These are phyloP conservation scores for Penstemon newberryi DNA, from an alignment of 257 asterid genomes.

Conservation along the genomic window DNA sequence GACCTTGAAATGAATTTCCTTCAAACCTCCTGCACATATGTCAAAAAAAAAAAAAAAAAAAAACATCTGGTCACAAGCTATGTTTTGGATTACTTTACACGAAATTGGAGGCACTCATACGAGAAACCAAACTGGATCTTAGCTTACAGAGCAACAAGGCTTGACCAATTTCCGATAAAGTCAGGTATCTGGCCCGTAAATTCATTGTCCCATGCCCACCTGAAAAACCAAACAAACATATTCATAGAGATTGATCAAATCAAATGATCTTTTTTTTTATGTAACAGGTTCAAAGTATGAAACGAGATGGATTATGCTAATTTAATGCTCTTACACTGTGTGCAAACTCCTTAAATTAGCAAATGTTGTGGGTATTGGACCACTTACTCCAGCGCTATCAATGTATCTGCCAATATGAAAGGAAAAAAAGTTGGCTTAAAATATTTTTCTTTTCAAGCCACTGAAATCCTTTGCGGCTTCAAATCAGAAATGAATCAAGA, in stretches of 20 bases:
- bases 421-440: neutral
- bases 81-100: neutral
- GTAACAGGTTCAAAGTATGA: neutral
- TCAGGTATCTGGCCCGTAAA: slow-evolving; percentile 72
- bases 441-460: neutral
- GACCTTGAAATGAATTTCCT: slow-evolving; percentile 78
- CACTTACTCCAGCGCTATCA: slow-evolving; percentile 55
- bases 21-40: slow-evolving; percentile 60
- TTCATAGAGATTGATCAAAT: neutral
- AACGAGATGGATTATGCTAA: neutral
- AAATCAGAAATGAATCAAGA: neutral
- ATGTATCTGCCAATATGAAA: slow-evolving; percentile 39
- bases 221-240: slow-evolving; percentile 31
- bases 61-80: slow-evolving; percentile 18
- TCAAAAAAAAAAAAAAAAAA: neutral
- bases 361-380: slow-evolving; percentile 51
- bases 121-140: neutral
- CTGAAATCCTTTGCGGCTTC: no score
- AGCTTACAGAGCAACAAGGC: slow-evolving; percentile 56
- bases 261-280: neutral
- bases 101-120: neutral
- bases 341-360: slow-evolving; percentile 40
- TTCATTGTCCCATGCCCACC: slow-evolving; percentile 64
- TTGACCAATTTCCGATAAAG: slow-evolving; percentile 70
- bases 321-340: slow-evolving; percentile 38